Conservation (phyloP, 2,329 filamentous ascomycete genomes). For the Mycosphaerella sp. region DNA sequence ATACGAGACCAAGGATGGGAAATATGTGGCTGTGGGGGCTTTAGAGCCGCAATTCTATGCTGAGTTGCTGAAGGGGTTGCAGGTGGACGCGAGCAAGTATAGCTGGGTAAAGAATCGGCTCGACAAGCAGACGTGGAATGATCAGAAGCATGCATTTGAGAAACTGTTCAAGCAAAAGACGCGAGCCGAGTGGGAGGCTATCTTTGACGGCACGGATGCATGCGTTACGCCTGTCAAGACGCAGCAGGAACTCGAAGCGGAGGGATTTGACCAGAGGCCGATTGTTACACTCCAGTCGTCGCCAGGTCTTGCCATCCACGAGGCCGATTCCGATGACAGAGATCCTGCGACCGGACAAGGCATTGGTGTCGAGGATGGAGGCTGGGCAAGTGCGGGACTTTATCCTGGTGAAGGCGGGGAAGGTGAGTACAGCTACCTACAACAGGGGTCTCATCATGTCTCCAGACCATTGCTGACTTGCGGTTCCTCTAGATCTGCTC, state of each 20-base stretch:
- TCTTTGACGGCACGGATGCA: conserved; percentile 88
- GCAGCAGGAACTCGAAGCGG: conserved; percentile 62
- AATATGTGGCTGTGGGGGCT: conserved; percentile 79
- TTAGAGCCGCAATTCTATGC: conserved; percentile 82
- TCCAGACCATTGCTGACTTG: too few species aligned
- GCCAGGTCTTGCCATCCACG: conserved; percentile 58
- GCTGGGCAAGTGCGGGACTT: conserved; percentile 58
- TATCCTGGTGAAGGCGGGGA: conserved; percentile 66
- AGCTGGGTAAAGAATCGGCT: conserved; percentile 45
- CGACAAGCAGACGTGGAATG: conserved; percentile 61
- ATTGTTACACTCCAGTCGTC: conserved; percentile 62
- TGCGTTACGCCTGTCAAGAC: conserved; percentile 85
- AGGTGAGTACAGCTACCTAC: conserved; percentile 3
- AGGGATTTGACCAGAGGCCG: conserved; percentile 62
- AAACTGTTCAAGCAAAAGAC: conserved; percentile 62
- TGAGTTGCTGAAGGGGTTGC: conserved; percentile 60
- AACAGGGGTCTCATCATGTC: too few species aligned
- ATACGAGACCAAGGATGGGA: conserved; percentile 74
- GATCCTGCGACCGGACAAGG: conserved; percentile 54
- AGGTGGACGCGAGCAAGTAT: conserved; percentile 42
- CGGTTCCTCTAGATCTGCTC: conserved; percentile 45
- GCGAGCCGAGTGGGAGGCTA: conserved; percentile 69
- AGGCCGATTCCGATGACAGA: conserved; percentile 39
- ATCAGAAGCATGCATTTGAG: conserved; percentile 56
- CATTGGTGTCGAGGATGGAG: conserved; percentile 56